These are phyloP conservation scores for Ophiorrhiza pumila DNA, from an alignment of 257 asterid genomes.

Conservation along the genomic window DNA sequence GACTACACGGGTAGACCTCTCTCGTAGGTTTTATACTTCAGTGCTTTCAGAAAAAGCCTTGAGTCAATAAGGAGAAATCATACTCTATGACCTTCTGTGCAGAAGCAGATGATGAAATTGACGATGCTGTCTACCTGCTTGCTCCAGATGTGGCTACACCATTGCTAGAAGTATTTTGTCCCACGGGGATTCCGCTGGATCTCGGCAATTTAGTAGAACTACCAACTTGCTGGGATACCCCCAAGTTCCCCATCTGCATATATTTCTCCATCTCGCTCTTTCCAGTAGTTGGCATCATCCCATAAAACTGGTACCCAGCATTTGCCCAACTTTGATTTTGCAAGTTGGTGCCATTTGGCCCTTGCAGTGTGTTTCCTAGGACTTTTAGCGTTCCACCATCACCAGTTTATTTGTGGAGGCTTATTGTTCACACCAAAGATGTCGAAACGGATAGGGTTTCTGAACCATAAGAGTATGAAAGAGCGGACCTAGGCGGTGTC, in stretches of 20 bases:
- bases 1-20: conserved; percentile 16
- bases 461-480: too few species aligned
- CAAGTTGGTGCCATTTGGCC: conserved; percentile 47
- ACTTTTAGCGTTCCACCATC: conserved; percentile 47
- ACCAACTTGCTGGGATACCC: conserved; percentile 45
- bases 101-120: conserved; percentile 49
- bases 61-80: conserved; percentile 91
- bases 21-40: conserved; percentile 27
- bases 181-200: conserved; percentile 52
- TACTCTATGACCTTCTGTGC: conserved; percentile 62
- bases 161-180: conserved; percentile 46
- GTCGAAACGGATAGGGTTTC: too few species aligned
- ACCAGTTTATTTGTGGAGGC: too few species aligned
- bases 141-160: conserved; percentile 46
- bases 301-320: conserved; percentile 69
- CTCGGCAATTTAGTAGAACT: conserved; percentile 47
- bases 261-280: conserved; percentile 48
- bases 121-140: conserved; percentile 36
- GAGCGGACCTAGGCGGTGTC: too few species aligned
- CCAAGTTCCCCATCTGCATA: conserved; percentile 76
- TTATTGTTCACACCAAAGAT: too few species aligned
- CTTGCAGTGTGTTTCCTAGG: conserved; percentile 49
- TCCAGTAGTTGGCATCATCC: conserved; percentile 61
- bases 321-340: conserved; percentile 68
- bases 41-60: conserved; percentile 71